These are phyloP conservation scores for Pseudocercospora crystallina DNA, from an alignment of 2,329 filamentous ascomycete genomes.

Conservation along the genomic window DNA sequence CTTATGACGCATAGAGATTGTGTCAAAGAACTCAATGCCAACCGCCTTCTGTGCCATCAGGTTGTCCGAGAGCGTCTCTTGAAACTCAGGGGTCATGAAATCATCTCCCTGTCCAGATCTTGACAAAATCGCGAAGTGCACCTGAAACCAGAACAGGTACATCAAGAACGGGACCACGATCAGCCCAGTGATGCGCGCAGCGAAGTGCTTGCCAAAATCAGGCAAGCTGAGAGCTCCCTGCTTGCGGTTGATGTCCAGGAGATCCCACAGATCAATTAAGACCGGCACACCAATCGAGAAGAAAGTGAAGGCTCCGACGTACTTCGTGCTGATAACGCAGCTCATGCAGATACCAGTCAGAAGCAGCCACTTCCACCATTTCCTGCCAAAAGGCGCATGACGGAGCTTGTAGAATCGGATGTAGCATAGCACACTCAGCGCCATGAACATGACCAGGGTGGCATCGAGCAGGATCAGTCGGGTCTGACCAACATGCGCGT, in stretches of 20 bases:
- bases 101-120: slow-evolving; percentile 93
- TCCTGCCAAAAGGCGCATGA: slow-evolving; percentile 82
- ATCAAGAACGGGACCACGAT: slow-evolving; percentile 93
- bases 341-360: slow-evolving; percentile 91
- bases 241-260: slow-evolving; percentile 83
- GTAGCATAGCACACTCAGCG: slow-evolving; percentile 88
- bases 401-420: slow-evolving; percentile 97
- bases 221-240: slow-evolving; percentile 76
- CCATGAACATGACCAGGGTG: slow-evolving; percentile 92
- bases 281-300: slow-evolving; percentile 95
- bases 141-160: slow-evolving; percentile 99
- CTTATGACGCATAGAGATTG: slow-evolving; percentile 87
- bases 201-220: slow-evolving; percentile 86
- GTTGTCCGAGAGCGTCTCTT: slow-evolving; percentile 95
- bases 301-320: slow-evolving; percentile 94
- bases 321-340: slow-evolving; percentile 98
- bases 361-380: slow-evolving; percentile 99
- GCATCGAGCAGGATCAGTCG: slow-evolving; percentile 92
- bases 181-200: slow-evolving; percentile 78
- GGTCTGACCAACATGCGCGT: slow-evolving; percentile 95
- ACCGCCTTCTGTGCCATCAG: slow-evolving; percentile 84
- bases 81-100: slow-evolving; percentile 98
- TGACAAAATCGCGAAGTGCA: slow-evolving; percentile 88
- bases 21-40: slow-evolving; percentile 85
- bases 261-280: slow-evolving; percentile 89